Conservation (phyloP, 2,329 filamentous ascomycete species). For the Cytospora piceae region DNA sequence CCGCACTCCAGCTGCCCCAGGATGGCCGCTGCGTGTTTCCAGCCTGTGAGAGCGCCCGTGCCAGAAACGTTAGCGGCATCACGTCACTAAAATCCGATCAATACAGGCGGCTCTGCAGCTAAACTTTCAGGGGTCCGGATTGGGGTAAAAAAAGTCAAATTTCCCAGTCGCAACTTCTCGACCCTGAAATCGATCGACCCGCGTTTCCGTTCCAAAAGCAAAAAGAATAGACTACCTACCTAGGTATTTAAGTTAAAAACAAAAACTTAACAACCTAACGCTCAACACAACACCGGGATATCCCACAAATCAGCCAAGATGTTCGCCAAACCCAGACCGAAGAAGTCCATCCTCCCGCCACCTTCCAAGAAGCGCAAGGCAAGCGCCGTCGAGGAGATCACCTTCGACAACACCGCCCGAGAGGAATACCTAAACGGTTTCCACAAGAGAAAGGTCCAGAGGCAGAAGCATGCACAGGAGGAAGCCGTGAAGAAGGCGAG, state of each 20-base stretch:
- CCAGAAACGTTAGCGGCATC: slow-evolving; percentile 20
- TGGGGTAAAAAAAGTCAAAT: slow-evolving; percentile 22
- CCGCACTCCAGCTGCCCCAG: slow-evolving; percentile 11
- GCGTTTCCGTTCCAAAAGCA: neutral
- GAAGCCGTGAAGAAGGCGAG: slow-evolving; percentile 75
- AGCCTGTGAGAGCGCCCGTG: slow-evolving; percentile 1
- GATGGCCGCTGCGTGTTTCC: slow-evolving; percentile 5
- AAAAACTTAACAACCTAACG: neutral
- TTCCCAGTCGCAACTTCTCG: slow-evolving; percentile 2
- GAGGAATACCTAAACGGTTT: slow-evolving; percentile 93
- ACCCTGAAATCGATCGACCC: neutral
- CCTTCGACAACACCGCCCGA: slow-evolving; percentile 79
- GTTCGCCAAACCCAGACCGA: slow-evolving; percentile 63
- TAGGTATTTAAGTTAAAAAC: neutral
- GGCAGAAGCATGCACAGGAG: slow-evolving; percentile 84
- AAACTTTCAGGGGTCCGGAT: slow-evolving; percentile 29
- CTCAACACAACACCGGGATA: too few relatives aligned
- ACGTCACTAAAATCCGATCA: slow-evolving; percentile 26
- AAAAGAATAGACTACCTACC: neutral
- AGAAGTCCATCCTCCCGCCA: slow-evolving; percentile 60
- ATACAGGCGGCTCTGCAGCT: slow-evolving; percentile 24
- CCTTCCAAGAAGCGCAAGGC: slow-evolving; percentile 70
- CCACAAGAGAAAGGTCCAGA: slow-evolving; percentile 89
- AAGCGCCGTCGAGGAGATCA: slow-evolving; percentile 73
- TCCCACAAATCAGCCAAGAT: slow-evolving; percentile 36